phyloP scores from a whole-genome alignment of 164 flowering plant genomes.

The Cinnamomum micranthum region DNA sequence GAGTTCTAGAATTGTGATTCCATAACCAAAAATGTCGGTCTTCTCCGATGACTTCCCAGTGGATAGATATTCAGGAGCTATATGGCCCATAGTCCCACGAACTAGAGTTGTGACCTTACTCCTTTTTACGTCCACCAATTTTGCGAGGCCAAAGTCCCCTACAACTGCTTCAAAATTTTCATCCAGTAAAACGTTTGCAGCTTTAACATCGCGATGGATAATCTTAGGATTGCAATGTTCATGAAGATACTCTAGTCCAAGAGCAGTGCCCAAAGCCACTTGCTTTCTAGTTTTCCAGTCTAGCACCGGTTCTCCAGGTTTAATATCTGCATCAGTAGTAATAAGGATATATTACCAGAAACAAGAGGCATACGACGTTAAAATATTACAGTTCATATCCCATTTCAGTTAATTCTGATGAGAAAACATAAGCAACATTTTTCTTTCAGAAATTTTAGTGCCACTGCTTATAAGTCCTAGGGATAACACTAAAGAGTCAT shows the following conservation, averaged over 20 bases:
- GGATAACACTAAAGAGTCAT: too few relatives aligned
- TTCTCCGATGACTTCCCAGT: constrained; percentile 89
- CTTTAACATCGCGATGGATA: constrained; percentile 91
- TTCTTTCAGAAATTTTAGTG: too few relatives aligned
- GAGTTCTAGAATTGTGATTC: constrained; percentile 84
- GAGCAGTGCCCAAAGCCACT: constrained; percentile 76
- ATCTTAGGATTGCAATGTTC: constrained; percentile 90
- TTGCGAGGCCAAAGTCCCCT: constrained; percentile 88
- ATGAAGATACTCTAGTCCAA: constrained; percentile 78
- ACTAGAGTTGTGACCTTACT: constrained; percentile 83
- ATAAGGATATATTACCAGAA: constrained; percentile 1
- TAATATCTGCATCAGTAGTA: constrained; percentile 53
- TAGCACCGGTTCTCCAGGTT: constrained; percentile 70
- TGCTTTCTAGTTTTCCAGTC: constrained; percentile 66
- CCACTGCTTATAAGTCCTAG: not conserved
- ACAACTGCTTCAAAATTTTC: constrained; percentile 92
- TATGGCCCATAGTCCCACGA: constrained; percentile 96
- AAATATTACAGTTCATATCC: not conserved
- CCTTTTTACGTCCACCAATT: constrained; percentile 69
- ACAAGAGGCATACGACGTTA: not conserved
- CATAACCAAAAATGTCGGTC: constrained; percentile 90
- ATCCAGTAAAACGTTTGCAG: constrained; percentile 80
- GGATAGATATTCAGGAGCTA: constrained; percentile 89
- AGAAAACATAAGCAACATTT: not conserved
- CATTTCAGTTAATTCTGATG: not conserved